phyloP scores from a whole-genome alignment of 1,284 basidiomycete genomes.

The Ceratorhiza oryzae-sativae region DNA sequence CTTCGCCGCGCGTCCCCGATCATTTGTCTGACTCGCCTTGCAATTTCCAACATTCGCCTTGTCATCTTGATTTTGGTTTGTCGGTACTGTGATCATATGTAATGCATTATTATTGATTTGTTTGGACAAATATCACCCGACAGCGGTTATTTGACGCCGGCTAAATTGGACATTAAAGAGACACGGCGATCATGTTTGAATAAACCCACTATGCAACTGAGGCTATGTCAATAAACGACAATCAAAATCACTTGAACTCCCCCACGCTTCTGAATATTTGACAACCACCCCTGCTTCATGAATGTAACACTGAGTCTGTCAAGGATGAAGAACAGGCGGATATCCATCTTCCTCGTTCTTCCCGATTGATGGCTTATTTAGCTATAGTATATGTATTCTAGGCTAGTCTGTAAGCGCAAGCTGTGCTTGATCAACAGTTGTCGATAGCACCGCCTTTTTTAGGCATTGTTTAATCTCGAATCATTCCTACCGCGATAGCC shows the following conservation, averaged over 20 bases:
- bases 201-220: neutral
- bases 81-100: slow-evolving; percentile 2
- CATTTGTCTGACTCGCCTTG: neutral
- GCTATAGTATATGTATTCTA: neutral
- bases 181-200: neutral
- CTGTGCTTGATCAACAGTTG: slow-evolving; percentile 1
- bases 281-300: neutral
- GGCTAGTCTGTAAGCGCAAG: neutral
- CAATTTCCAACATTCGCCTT: neutral
- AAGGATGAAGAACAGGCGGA: neutral
- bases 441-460: neutral
- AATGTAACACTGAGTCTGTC: neutral
- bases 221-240: slow-evolving; percentile 4
- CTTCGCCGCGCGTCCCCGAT: neutral
- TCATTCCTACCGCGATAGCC: neutral
- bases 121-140: neutral
- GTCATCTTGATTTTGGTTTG: slow-evolving; percentile 8
- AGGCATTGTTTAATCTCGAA: neutral
- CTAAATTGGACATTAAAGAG: too few relatives aligned
- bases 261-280: neutral
- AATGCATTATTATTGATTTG: slow-evolving; percentile 1
- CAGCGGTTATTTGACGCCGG: neutral
- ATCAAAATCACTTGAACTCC: neutral
- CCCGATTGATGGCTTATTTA: neutral
- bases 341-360: neutral